These are phyloP conservation scores for Polyporus arcularius DNA, from an alignment of 768 basidiomycete species.

Conservation along the genomic window DNA sequence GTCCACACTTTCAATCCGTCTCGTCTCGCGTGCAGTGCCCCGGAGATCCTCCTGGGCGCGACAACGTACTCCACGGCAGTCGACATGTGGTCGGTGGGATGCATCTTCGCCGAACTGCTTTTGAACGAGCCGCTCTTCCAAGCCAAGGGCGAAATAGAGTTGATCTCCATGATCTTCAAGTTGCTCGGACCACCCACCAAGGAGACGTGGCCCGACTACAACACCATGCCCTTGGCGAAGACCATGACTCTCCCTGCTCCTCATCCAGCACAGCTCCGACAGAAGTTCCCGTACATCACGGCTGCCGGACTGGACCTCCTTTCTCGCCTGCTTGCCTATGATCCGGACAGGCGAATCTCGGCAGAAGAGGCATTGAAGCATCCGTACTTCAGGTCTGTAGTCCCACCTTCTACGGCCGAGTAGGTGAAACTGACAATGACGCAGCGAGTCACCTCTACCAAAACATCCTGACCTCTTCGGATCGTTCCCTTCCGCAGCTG, in stretches of 20 bases:
- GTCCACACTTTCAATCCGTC: conserved; percentile 22
- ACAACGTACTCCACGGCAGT: conserved; percentile 93
- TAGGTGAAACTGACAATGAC: neutral
- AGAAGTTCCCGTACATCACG: conserved; percentile 85
- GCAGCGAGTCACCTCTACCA: conserved; percentile 89
- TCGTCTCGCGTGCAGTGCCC: conserved; percentile 58
- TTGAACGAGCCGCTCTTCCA: conserved; percentile 97
- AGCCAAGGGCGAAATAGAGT: conserved; percentile 92
- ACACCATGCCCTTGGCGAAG: conserved; percentile 76
- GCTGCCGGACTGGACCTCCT: conserved; percentile 84
- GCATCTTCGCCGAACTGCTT: conserved; percentile 96
- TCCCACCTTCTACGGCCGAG: too few species aligned
- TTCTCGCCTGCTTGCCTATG: conserved; percentile 81
- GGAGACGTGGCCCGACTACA: conserved; percentile 85
- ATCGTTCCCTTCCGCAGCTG: conserved; percentile 94
- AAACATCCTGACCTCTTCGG: conserved; percentile 96
- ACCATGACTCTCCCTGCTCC: conserved; percentile 74
- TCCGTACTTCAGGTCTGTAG: conserved; percentile 84
- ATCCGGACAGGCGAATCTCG: conserved; percentile 81
- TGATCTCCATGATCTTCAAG: conserved; percentile 92
- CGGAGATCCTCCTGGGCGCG: conserved; percentile 92
- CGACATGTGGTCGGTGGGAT: conserved; percentile 99
- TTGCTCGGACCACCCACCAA: conserved; percentile 92
- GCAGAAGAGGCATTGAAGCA: conserved; percentile 91
- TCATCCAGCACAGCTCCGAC: conserved; percentile 74